Evolutionary conservation across 345 rosid species (phyloP).

Genomic region (Eucalyptus pauciflora): DNA sequence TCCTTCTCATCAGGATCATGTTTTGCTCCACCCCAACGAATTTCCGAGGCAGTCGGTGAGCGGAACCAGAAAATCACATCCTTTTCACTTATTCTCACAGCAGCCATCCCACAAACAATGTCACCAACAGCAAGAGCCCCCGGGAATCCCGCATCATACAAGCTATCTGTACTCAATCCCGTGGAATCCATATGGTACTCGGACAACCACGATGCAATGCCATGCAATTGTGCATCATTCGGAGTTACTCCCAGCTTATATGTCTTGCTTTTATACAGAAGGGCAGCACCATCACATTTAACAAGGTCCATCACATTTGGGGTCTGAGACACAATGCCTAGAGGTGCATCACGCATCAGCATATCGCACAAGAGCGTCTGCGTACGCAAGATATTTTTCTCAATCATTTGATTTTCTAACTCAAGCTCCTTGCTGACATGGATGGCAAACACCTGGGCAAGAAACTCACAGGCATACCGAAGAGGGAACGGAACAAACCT

Average conservation of each 20-base stretch:
- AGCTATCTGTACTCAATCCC: slow-evolving; percentile 89
- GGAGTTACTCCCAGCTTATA: slow-evolving; percentile 77
- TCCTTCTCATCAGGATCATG: slow-evolving; percentile 74
- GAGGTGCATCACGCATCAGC: slow-evolving; percentile 92
- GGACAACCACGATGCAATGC: slow-evolving; percentile 60
- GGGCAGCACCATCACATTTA: slow-evolving; percentile 91
- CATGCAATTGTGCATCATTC: slow-evolving; percentile 52
- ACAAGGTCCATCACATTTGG: slow-evolving; percentile 93
- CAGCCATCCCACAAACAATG: slow-evolving; percentile 95
- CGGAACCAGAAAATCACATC: slow-evolving; percentile 95
- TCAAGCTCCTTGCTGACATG: slow-evolving; percentile 88
- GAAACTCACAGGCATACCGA: slow-evolving; percentile 93
- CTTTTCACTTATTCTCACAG: slow-evolving; percentile 67
- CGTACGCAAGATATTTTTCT: slow-evolving; percentile 83
- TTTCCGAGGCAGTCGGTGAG: slow-evolving; percentile 72
- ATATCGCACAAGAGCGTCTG: slow-evolving; percentile 92
- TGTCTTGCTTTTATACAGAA: slow-evolving; percentile 54
- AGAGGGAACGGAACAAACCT: slow-evolving; percentile 96
- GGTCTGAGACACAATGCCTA: slow-evolving; percentile 77
- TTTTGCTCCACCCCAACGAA: slow-evolving; percentile 95
- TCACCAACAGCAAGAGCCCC: slow-evolving; percentile 63
- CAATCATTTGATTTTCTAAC: slow-evolving; percentile 68
- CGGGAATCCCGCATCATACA: slow-evolving; percentile 81
- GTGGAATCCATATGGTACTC: slow-evolving; percentile 89
- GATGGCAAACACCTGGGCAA: slow-evolving; percentile 89